Percentiles rank a stretch among this genome's conserved stretches.
These are phyloP conservation scores for Pythium aristosporum DNA, from an alignment of 352 stramenopile genomes.

Conservation along the genomic window DNA sequence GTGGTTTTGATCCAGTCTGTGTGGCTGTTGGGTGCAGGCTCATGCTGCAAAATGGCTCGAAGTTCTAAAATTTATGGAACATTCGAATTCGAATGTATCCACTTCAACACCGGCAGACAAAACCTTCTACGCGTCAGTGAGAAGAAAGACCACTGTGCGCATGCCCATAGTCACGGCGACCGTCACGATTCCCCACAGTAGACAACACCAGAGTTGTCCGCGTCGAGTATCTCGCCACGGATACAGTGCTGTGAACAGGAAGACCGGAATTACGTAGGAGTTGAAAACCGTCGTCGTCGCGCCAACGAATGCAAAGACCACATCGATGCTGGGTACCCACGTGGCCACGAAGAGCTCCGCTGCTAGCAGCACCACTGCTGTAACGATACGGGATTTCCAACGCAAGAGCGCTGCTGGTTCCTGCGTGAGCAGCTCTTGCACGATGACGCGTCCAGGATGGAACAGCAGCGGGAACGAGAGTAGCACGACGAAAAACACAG, in stretches of 20 bases:
- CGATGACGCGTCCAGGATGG: slow-evolving; percentile 56
- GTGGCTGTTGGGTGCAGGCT: no score
- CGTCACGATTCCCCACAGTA: slow-evolving; percentile 15
- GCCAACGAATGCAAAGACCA: slow-evolving; percentile 69
- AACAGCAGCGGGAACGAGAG: slow-evolving; percentile 75
- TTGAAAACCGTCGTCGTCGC: slow-evolving; percentile 40
- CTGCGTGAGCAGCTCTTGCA: slow-evolving; percentile 49
- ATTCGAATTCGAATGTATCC: background rate
- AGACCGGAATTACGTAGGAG: slow-evolving; percentile 30
- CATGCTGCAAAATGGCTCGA: no score
- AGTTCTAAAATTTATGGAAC: background rate
- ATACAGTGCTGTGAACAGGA: slow-evolving; percentile 26
- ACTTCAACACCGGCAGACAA: background rate
- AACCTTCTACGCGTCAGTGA: background rate
- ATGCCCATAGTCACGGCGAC: slow-evolving; percentile 11
- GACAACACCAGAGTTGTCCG: slow-evolving; percentile 8
- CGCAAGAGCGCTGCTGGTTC: slow-evolving; percentile 39
- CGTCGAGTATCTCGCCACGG: slow-evolving; percentile 14
- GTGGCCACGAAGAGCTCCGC: slow-evolving; percentile 55
- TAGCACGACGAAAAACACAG: slow-evolving; percentile 66
- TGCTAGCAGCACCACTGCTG: slow-evolving; percentile 50
- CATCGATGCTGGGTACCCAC: slow-evolving; percentile 59
- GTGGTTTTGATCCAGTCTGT: background rate
- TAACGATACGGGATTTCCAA: slow-evolving; percentile 44
- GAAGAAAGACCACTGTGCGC: slow-evolving; percentile 19